Conservation (phyloP, 2,329 filamentous ascomycete species). For the Arthrobotrys musiformis region DNA sequence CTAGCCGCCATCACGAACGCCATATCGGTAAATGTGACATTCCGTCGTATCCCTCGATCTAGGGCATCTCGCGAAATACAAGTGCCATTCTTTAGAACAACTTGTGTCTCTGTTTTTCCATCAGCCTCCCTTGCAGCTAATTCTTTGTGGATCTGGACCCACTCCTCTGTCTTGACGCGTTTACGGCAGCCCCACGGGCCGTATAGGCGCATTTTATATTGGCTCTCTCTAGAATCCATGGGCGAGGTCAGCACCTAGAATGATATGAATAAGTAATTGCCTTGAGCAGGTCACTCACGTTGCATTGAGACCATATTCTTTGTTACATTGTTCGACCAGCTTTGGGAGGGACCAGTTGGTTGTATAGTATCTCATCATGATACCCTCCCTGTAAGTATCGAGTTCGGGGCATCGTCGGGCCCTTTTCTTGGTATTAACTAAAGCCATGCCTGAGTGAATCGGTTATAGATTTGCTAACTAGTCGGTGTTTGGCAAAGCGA, state of each 20-base stretch:
- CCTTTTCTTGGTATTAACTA: neutral
- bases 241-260: neutral
- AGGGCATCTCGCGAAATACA: neutral
- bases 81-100: neutral
- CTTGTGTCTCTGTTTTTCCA: neutral
- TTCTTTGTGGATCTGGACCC: neutral
- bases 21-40: neutral
- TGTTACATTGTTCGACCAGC: neutral
- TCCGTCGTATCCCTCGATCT: neutral
- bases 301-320: neutral
- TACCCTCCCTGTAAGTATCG: neutral
- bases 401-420: neutral
- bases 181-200: conserved; percentile 3
- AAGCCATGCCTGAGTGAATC: neutral
- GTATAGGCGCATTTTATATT: conserved; percentile 9
- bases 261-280: too few relatives aligned
- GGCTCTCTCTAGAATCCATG: conserved; percentile 2
- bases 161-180: neutral
- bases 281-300: neutral
- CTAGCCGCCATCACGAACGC: neutral
- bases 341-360: neutral
- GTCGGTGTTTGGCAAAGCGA: neutral
- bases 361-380: neutral
- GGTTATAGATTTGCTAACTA: neutral
- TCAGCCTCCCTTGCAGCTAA: neutral